These are phyloP conservation scores for Monosporascus sp. DNA, from an alignment of 2,329 filamentous ascomycete species.

Conservation along the genomic window DNA sequence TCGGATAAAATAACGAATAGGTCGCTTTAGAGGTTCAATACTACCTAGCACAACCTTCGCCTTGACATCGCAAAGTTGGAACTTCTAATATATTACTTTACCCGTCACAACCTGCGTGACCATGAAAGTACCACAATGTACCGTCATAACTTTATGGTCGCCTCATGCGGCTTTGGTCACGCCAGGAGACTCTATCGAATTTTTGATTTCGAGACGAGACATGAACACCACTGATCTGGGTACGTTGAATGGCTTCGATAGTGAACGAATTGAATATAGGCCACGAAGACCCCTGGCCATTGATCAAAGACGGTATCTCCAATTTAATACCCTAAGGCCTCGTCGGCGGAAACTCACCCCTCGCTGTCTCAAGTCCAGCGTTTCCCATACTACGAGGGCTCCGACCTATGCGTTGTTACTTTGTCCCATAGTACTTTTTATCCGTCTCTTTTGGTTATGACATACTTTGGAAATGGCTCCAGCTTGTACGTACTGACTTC, in stretches of 20 bases:
- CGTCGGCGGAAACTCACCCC: neutral
- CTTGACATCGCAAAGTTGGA: neutral
- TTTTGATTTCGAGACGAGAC: slow-evolving; percentile 10
- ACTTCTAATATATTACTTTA: slow-evolving; percentile 4
- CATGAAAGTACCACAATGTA: neutral
- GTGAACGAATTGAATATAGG: slow-evolving; percentile 3
- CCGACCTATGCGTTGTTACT: too few relatives aligned
- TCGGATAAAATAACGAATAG: too few relatives aligned
- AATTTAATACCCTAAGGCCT: neutral
- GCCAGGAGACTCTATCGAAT: slow-evolving; percentile 9
- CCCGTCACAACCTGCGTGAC: slow-evolving; percentile 1
- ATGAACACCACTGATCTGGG: slow-evolving; percentile 3
- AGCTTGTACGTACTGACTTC: too few relatives aligned
- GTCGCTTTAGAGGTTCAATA: neutral
- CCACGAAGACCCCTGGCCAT: neutral
- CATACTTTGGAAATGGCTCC: too few relatives aligned
- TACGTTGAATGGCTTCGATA: slow-evolving; percentile 5
- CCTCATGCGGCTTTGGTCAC: slow-evolving; percentile 5
- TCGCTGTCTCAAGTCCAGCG: neutral
- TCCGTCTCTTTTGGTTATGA: too few relatives aligned
- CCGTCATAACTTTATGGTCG: neutral
- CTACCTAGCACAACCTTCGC: slow-evolving; percentile 1
- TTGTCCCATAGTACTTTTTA: too few relatives aligned
- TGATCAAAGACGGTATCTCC: neutral
- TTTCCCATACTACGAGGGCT: too few relatives aligned